phyloP scores from a whole-genome alignment of 148 eudicot species.

The Diospyros lotus region DNA sequence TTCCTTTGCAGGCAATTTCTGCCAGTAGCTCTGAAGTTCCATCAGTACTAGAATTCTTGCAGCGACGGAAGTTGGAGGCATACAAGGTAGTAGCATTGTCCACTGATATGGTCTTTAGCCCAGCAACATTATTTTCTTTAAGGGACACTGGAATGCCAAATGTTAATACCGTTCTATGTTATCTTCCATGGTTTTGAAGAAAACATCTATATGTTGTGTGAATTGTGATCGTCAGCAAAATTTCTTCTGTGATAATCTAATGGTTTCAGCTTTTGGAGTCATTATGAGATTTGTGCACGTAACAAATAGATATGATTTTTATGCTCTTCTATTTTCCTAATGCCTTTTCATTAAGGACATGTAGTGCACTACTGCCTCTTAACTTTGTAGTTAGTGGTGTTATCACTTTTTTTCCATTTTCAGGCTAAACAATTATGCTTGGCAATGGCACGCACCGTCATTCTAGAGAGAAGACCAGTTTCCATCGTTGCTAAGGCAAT shows the following conservation, averaged over 20 bases:
- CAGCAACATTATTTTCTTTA: not conserved
- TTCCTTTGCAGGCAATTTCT: conserved; percentile 71
- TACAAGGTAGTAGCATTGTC: conserved; percentile 49
- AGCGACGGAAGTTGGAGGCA: conserved; percentile 81
- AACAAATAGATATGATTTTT: not conserved
- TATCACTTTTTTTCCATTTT: conserved; percentile 13
- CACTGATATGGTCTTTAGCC: not conserved
- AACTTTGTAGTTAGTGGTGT: not conserved
- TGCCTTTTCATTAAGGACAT: not conserved
- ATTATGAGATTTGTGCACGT: not conserved
- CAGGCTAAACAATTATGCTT: conserved; percentile 91
- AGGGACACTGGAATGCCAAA: not conserved
- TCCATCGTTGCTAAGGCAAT: conserved; percentile 64
- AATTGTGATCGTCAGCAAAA: not conserved
- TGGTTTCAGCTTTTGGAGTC: not conserved
- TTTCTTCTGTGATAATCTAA: not conserved
- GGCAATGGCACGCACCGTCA: conserved; percentile 52
- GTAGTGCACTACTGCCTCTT: not conserved
- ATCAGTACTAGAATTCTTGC: conserved; percentile 77
- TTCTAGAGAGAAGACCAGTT: conserved; percentile 78
- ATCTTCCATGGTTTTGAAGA: not conserved
- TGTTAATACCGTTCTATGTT: not conserved
- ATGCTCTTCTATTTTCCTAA: not conserved
- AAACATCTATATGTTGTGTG: not conserved
- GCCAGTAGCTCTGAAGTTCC: conserved; percentile 88